Evolutionary conservation across 108 stramenopile species (phyloP), one percentile per base, ranked within the genome.

Genomic region (Seminavis robusta): DNA sequence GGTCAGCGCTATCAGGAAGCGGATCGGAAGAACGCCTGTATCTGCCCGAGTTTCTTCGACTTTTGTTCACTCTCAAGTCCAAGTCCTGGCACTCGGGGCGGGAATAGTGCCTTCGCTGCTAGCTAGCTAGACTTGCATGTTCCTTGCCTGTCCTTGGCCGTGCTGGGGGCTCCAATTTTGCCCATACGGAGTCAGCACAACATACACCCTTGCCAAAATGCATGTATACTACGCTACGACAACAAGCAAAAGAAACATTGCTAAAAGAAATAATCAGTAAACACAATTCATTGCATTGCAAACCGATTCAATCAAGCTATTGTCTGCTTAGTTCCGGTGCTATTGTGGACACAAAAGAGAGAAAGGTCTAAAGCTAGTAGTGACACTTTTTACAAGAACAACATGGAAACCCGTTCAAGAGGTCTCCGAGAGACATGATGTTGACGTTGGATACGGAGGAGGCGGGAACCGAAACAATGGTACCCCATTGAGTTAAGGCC

Each of bases 1-100:
- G 6, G 20, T 15, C 15, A 25, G 13, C 9, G 16, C 51, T 33
- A 28, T 11, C 6, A 28, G 10, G 10, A 15, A 10, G 42, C 16
- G 23, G 9, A 29, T 33, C 52, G 10, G 15, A 26, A 7, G 57
- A 68, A 0, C 45, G 74, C n/a, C 26, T 76, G 11, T 26, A 32
- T 30, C 49, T 76, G 30, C 51, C 63, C 27, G 68, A 76, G 37
- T 76, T 76, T 50, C 40, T 76, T 1, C 63, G 67, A 38, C 41
- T 76, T 4, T 41, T 76, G 1, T 61, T 76, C 45, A 47, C 49
- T 4, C 42, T 72, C 33, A 45, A 13, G 29, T 40, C 43, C 2
- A 57, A 45, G 1, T 40, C 42, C 4, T 44, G 26, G 42, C 56
- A 57, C 56, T 57, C 31, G 28, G n/a, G n/a, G n/a, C n/a, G n/a